Evolutionary conservation across 176 grass and related monocot species (phyloP).

Genomic region (Bromus sterilis): DNA sequence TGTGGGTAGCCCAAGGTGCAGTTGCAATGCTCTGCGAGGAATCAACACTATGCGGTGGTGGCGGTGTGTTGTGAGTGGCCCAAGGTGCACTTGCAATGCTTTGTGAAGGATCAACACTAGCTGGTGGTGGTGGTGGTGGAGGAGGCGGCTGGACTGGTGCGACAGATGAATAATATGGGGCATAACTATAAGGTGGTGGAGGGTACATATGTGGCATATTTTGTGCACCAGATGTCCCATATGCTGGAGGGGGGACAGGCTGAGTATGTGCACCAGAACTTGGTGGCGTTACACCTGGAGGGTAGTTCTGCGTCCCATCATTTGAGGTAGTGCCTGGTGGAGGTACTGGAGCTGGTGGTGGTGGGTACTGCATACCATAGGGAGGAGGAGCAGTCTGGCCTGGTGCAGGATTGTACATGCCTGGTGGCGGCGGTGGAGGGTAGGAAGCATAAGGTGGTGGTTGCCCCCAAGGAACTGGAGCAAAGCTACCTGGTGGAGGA

Average conservation of each 20-base stretch:
- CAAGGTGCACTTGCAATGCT: constrained; percentile 81
- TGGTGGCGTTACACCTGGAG: constrained; percentile 50
- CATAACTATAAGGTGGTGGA: constrained; percentile 55
- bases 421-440: constrained; percentile 53
- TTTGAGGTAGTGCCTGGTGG: constrained; percentile 62
- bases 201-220: constrained; percentile 39
- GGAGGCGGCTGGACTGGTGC: constrained; percentile 44
- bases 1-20: constrained; percentile 69
- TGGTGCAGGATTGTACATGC: constrained; percentile 51
- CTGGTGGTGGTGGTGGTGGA: constrained; percentile 30
- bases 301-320: constrained; percentile 45
- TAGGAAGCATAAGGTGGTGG: constrained; percentile 72
- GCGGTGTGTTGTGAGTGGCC: constrained; percentile 40
- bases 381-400: constrained; percentile 42
- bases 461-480: constrained; percentile 68
- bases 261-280: constrained; percentile 38
- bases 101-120: constrained; percentile 61
- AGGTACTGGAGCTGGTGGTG: constrained; percentile 37
- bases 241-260: constrained; percentile 41
- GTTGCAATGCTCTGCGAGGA: constrained; percentile 58
- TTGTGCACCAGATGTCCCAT: constrained; percentile 44
- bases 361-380: constrained; percentile 55
- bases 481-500: constrained; percentile 72
- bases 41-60: constrained; percentile 47
- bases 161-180: constrained; percentile 52